phyloP scores from a whole-genome alignment of 257 asterid species.

The Solanum bulbocastanum region DNA sequence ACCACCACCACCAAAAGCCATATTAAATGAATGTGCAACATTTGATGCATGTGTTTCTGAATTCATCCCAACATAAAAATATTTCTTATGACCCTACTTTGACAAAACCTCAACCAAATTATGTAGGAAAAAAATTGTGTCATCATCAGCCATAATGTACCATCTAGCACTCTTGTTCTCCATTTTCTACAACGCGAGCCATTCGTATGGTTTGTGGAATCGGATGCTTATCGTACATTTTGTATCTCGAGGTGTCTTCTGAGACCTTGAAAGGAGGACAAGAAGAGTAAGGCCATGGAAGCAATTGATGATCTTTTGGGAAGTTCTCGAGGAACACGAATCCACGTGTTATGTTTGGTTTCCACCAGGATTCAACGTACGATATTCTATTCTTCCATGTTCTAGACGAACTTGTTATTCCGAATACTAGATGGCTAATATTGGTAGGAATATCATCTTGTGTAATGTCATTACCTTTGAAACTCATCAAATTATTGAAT shows the following conservation, averaged over 20 bases:
- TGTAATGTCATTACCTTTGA: background rate
- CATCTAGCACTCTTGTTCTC: constrained; percentile 16
- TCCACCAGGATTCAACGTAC: constrained; percentile 19
- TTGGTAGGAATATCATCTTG: constrained; percentile 7
- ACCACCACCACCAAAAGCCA: constrained; percentile 30
- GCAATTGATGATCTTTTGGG: background rate
- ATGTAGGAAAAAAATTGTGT: constrained; percentile 27
- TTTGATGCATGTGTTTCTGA: constrained; percentile 32
- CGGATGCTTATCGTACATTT: constrained; percentile 7
- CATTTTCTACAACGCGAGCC: constrained; percentile 18
- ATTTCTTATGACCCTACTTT: constrained; percentile 33
- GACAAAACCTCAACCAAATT: constrained; percentile 30
- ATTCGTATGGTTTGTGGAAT: constrained; percentile 13
- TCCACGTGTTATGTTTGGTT: constrained; percentile 20
- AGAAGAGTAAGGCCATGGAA: constrained; percentile 16
- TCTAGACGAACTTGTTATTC: constrained; percentile 15
- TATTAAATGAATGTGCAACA: constrained; percentile 25
- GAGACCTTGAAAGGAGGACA: constrained; percentile 19
- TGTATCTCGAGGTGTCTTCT: constrained; percentile 13
- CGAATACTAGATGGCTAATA: constrained; percentile 20
- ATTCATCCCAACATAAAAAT: constrained; percentile 34
- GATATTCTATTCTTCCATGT: constrained; percentile 12
- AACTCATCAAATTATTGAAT: background rate
- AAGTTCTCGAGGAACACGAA: constrained; percentile 14
- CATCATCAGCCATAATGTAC: constrained; percentile 44